Base-by-base conservation (phyloP, 129 eudicot genomes). In the Saposhnikovia divaricata region DNA sequence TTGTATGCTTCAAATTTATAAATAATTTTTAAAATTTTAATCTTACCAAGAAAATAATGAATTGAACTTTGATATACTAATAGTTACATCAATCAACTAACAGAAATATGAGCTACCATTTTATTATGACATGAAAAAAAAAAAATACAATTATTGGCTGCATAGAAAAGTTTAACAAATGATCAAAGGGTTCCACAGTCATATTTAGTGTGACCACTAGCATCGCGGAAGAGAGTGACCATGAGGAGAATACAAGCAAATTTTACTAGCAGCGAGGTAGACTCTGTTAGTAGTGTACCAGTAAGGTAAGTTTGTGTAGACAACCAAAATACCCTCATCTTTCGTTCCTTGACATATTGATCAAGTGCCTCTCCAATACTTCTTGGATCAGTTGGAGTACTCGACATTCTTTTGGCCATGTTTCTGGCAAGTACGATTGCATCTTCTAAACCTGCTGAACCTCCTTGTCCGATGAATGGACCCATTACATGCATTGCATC, bases 401-500 rank as follows among this genome's bases (percentile, higher is more conserved):
- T 45, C 3, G 78, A 78, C 73, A 76, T 6, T 51, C 77, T 87
- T 28, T 82, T 80, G 4, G 90, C 81, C 83, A 91, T 66, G 69
- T 69, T 78, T 81, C 97, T 83, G n/a, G 88, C 92, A 3, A 91
- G 68, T 78, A 89, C 92, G 4, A 91, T 55, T 0, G 93, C 90
- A 83, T 91, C 97, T 86, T 91, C 92, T 31, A 89, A 68, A 31
- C 85, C 90, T 0, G 93, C 85, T 3, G 92, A 87, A 43, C 93
- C 97, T 51, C 93, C 97, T 53, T 91, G 97, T 45, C 92, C 93
- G 1, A 91, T 65, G 74, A 86, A 89, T 2, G 94, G 97, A 21
- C 90, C 88, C 97, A 91, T 91, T 27, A 86, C 84, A 73, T 89
- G 97, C 87, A 90, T 81, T 16, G 94, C 93, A 43, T 91, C 93